Evolutionary conservation across 176 grass and related monocot species (phyloP), one percentile per base, ranked within the genome.

Genomic region (Triticum timopheevii): DNA sequence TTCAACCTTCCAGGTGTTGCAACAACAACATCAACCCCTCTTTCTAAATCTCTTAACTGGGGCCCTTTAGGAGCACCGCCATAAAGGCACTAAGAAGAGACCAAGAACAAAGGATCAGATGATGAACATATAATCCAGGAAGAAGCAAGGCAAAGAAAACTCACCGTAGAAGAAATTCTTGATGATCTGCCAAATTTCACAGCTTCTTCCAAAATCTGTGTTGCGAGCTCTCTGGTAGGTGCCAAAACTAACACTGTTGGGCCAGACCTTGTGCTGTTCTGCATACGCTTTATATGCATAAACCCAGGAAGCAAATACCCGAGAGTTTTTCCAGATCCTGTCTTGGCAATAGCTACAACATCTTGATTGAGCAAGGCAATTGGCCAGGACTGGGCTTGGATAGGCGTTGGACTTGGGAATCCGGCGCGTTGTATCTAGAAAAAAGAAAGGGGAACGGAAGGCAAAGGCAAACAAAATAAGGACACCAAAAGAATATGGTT

Each of bases 301-400:
- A 99, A 99, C 87, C 97, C 97, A 79, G 97, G 97, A 82, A 99
- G 87, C 65, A 99, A 87, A 89, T 99, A 99, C 11, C 94, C 97
- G 28, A 99, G 84, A 70, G 97, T 99, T 90, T 99, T 99, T 36
- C 97, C 97, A 64, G 97, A 99, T 73, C 97, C 97, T 7, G 97
- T 99, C 85, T 99, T 99, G 16, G 97, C 97, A 81, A 96, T 95
- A 69, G 97, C 97, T 81, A 99, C 94, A 78, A 99, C 91, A 90
- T 99, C 97, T 88, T 87, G 94, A 89, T 79, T 82, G 78, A 94
- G 92, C 66, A 99, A 92, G 73, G 92, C 94, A 87, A 99, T 91
- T 83, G 97, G 97, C 97, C 97, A 99, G 7, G 97, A 94, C 76
- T 99, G 97, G 19, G 97, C 97, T 90, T 99, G 97, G 81, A 99